Evolutionary conservation across 1,284 basidiomycete genomes (phyloP).

Genomic region (Rhodofomes roseus): DNA sequence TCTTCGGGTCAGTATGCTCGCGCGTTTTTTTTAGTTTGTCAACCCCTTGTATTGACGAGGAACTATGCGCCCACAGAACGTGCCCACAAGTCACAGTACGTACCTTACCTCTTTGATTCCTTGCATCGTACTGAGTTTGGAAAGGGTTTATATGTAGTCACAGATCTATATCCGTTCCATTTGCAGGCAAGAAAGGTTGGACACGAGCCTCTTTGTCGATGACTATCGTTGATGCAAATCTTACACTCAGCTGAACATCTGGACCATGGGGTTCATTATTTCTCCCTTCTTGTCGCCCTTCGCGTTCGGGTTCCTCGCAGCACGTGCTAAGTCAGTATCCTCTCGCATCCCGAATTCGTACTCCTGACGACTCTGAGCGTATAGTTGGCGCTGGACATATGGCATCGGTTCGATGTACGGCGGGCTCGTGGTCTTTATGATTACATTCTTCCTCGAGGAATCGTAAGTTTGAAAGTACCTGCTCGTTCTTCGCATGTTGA

Average conservation of each 20-base stretch:
- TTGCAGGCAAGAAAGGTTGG: conserved; percentile 65
- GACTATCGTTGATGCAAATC: background rate
- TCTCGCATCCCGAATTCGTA: background rate
- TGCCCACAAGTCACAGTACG: conserved; percentile 67
- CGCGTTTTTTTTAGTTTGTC: too few relatives aligned
- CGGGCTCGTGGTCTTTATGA: conserved; percentile 50
- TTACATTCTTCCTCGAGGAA: conserved; percentile 58
- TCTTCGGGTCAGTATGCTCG: conserved; percentile 51
- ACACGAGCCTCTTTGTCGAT: background rate
- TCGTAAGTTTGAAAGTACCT: conserved; percentile 40
- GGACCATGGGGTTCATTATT: conserved; percentile 70
- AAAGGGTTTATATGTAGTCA: conserved; percentile 64
- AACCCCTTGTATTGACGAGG: too few relatives aligned
- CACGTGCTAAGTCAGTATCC: conserved; percentile 41
- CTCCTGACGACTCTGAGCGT: background rate
- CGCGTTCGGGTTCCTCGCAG: conserved; percentile 65
- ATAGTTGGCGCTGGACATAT: conserved; percentile 70
- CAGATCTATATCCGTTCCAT: conserved; percentile 74
- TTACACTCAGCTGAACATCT: conserved; percentile 51
- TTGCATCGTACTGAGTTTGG: background rate
- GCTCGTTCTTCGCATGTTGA: background rate
- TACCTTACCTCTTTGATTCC: background rate
- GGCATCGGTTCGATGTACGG: conserved; percentile 63
- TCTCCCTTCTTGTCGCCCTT: conserved; percentile 69
- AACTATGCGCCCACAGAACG: conserved; percentile 41